Percentiles rank a stretch among this genome's conserved stretches.
phyloP scores from a whole-genome alignment of 441 rosid genomes.

The Corymbia calophylla region DNA sequence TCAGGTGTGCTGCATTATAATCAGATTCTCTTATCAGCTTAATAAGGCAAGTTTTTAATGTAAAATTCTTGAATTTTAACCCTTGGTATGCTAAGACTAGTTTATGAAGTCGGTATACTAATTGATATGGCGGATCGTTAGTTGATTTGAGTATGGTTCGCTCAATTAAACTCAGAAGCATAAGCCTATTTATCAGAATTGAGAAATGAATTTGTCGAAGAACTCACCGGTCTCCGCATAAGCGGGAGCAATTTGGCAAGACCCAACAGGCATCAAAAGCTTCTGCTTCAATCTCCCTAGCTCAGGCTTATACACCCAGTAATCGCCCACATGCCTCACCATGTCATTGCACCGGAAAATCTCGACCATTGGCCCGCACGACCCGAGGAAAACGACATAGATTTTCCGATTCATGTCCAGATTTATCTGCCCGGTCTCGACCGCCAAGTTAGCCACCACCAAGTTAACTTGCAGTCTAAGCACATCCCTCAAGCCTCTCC shows the following conservation, averaged over 20 bases:
- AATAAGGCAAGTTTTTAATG: not conserved
- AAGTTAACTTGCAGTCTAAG: constrained; percentile 71
- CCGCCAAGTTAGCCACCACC: constrained; percentile 64
- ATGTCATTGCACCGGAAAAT: constrained; percentile 66
- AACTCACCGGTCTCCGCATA: constrained; percentile 32
- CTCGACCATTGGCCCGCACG: constrained; percentile 76
- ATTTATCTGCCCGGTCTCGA: constrained; percentile 18
- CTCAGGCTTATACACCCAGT: constrained; percentile 62
- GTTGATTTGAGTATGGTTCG: not conserved
- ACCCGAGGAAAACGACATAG: constrained; percentile 45
- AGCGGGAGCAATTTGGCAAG: constrained; percentile 63
- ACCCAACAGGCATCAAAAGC: constrained; percentile 61
- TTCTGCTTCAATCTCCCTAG: constrained; percentile 37
- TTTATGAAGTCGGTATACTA: not conserved
- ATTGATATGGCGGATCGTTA: not conserved
- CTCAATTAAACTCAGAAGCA: not conserved
- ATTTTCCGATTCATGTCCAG: constrained; percentile 24
- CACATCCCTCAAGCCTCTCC: constrained; percentile 52
- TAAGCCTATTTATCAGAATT: not conserved
- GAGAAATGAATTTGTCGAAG: not conserved
- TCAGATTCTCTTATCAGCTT: not conserved
- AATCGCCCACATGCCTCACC: constrained; percentile 37
- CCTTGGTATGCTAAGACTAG: not conserved
- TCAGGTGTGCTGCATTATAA: not conserved
- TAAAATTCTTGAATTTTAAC: not conserved